A percentile compares a stretch with the other conserved stretches of the same genome.
These are phyloP conservation scores for Leucosporidium creatinivorum DNA, from an alignment of 768 basidiomycete genomes.

Conservation along the genomic window DNA sequence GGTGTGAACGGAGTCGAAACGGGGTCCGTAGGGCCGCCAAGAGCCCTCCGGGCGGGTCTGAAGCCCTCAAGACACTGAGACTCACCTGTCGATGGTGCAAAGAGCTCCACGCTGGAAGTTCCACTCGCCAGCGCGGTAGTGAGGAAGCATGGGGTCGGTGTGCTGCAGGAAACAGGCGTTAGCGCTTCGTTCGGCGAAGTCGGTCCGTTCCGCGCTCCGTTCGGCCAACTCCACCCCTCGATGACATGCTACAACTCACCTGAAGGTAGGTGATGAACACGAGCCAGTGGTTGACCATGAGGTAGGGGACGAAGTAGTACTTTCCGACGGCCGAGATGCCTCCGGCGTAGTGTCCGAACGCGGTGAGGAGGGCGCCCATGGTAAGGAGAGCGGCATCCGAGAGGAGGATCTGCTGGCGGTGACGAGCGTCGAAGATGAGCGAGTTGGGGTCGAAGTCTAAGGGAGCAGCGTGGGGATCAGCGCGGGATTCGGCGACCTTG, in stretches of 20 bases:
- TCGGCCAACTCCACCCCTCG: slow-evolving; percentile 38
- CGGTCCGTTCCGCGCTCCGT: too few species aligned
- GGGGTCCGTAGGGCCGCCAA: slow-evolving; percentile 52
- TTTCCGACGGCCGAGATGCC: slow-evolving; percentile 61
- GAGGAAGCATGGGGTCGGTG: slow-evolving; percentile 88
- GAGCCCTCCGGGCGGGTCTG: slow-evolving; percentile 71
- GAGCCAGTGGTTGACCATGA: slow-evolving; percentile 45
- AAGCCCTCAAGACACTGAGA: too few species aligned
- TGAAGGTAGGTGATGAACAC: background rate
- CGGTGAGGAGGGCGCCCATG: slow-evolving; percentile 58
- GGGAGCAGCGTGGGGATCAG: background rate
- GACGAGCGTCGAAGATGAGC: slow-evolving; percentile 76
- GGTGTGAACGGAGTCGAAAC: too few species aligned
- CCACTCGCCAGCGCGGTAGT: slow-evolving; percentile 82
- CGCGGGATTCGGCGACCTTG: background rate
- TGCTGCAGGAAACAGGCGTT: slow-evolving; percentile 94
- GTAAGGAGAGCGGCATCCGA: slow-evolving; percentile 76
- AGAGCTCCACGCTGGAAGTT: slow-evolving; percentile 91
- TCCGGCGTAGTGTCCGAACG: slow-evolving; percentile 53
- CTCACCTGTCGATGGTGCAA: slow-evolving; percentile 89
- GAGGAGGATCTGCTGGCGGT: slow-evolving; percentile 63
- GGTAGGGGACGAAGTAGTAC: slow-evolving; percentile 50
- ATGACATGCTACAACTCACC: slow-evolving; percentile 1
- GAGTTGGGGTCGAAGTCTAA: slow-evolving; percentile 69
- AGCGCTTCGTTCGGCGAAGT: slow-evolving; percentile 55